phyloP scores from a whole-genome alignment of 2,329 filamentous ascomycete genomes.

The Apiospora arundinis region DNA sequence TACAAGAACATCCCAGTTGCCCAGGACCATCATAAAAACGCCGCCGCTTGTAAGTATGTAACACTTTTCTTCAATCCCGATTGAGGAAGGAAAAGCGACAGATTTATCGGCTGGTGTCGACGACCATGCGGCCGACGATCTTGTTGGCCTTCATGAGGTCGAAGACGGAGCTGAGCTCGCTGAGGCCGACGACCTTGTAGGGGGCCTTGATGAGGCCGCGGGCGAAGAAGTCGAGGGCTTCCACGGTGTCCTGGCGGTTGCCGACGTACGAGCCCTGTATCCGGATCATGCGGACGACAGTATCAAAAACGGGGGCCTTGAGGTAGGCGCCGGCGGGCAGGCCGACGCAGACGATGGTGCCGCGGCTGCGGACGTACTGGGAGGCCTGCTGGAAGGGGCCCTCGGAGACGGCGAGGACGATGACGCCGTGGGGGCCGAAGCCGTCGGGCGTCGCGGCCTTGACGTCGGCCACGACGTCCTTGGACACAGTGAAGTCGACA shows the following conservation, averaged over 20 bases:
- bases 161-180: conserved; percentile 81
- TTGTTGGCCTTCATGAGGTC: conserved; percentile 73
- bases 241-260: conserved; percentile 84
- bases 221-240: conserved; percentile 86
- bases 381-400: conserved; percentile 96
- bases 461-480: conserved; percentile 84
- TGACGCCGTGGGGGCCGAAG: conserved; percentile 83
- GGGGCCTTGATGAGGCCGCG: conserved; percentile 86
- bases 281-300: conserved; percentile 81
- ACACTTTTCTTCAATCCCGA: not conserved
- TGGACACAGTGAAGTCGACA: conserved; percentile 79
- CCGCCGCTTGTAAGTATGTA: not conserved
- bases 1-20: conserved; percentile 17
- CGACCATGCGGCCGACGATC: conserved; percentile 80
- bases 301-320: conserved; percentile 85
- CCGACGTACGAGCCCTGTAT: conserved; percentile 96
- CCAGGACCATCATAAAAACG: conserved; percentile 8
- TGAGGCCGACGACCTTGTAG: conserved; percentile 83
- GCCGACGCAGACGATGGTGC: conserved; percentile 87
- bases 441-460: conserved; percentile 81
- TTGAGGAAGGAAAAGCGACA: not conserved
- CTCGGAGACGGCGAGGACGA: conserved; percentile 86
- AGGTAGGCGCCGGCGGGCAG: conserved; percentile 82
- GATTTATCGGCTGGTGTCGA: conserved; percentile 71
- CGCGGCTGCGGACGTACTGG: conserved; percentile 83